Base-by-base conservation (phyloP, 2,329 filamentous ascomycete species). In the Colletotrichum simmondsii region DNA sequence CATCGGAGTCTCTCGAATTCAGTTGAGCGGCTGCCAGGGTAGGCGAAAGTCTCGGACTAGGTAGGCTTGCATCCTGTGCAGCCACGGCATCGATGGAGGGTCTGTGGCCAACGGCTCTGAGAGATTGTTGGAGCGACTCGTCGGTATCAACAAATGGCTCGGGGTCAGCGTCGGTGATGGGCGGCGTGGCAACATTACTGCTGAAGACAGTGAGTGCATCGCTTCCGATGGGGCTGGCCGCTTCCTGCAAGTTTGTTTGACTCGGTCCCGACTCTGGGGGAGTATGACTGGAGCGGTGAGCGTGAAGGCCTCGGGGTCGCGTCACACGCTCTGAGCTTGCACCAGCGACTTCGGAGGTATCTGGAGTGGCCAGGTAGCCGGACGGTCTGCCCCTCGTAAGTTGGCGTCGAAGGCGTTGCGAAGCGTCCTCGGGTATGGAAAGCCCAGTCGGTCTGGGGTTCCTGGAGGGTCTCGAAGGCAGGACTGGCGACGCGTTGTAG, bases 11-110 rank as follows among this genome's bases (percentile, higher is more conserved):
- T 30, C 78, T 77, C 1, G 80, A 78, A 26, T 85, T 85, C 8
- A 87, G 80, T 77, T 90, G 87, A 30, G 87, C 87, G 56, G 96
- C 93, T 77, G 94, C 94, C 72, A 97, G 90, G 6, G 96, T 97
- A 4, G 97, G 97, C 30, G 97, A 99, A 69, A 99, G 85, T 78
- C 97, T 95, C 42, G 97, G 97, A 81, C 97, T 99, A 65, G 97
- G 97, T 74, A 99, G 87, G 83, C 95, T 98, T 75, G 94, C 95
- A 85, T 98, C 96, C 80, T 97, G 94, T 52, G 92, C 92, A 69
- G 92, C 90, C 67, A 92, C 88, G 59, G 91, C 93, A 78, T 95
- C 92, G 62, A 95, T 87, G 60, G 84, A 85, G 28, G 89, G 86
- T 35, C 87, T 81, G 58, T 85, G 85, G 74, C 85, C 88, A 65